Evolutionary conservation across 2,329 filamentous ascomycete genomes (phyloP).

Genomic region (Monosporascus cannonballus): DNA sequence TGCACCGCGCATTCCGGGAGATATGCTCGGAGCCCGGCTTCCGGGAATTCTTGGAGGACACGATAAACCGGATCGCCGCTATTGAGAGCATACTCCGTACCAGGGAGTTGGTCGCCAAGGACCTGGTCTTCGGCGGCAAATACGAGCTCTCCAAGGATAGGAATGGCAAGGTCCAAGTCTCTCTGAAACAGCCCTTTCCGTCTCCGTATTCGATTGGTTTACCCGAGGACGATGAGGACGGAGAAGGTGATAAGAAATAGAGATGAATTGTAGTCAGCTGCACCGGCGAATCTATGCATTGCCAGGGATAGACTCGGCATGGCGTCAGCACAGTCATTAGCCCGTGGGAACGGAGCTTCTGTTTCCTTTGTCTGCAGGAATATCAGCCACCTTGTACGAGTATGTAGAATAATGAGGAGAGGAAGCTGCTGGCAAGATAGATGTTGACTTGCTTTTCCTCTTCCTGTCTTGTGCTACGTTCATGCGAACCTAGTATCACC

Average conservation of each 20-base stretch:
- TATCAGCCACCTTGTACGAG: no score
- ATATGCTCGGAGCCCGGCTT: conserved; percentile 76
- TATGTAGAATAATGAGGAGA: no score
- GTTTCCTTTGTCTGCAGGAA: background rate
- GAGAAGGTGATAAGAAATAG: conserved; percentile 7
- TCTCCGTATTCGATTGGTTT: conserved; percentile 21
- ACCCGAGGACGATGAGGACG: conserved; percentile 23
- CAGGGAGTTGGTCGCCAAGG: conserved; percentile 92
- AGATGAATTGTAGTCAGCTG: background rate
- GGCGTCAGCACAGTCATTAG: background rate
- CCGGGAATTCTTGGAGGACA: conserved; percentile 73
- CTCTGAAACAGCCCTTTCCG: conserved; percentile 29
- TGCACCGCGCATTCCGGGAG: conserved; percentile 86
- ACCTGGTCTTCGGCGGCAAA: conserved; percentile 77
- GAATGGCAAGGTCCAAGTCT: conserved; percentile 31
- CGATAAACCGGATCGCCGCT: conserved; percentile 77
- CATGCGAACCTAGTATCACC: no score
- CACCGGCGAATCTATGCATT: background rate
- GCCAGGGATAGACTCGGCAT: no score
- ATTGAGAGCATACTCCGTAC: conserved; percentile 93
- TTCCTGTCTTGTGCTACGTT: no score
- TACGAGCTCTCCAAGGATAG: conserved; percentile 54
- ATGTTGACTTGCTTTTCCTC: no score
- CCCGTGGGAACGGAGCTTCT: background rate
- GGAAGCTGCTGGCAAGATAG: no score